Evolutionary conservation across 768 basidiomycete species (phyloP).

Genomic region (Auricularia cornea): DNA sequence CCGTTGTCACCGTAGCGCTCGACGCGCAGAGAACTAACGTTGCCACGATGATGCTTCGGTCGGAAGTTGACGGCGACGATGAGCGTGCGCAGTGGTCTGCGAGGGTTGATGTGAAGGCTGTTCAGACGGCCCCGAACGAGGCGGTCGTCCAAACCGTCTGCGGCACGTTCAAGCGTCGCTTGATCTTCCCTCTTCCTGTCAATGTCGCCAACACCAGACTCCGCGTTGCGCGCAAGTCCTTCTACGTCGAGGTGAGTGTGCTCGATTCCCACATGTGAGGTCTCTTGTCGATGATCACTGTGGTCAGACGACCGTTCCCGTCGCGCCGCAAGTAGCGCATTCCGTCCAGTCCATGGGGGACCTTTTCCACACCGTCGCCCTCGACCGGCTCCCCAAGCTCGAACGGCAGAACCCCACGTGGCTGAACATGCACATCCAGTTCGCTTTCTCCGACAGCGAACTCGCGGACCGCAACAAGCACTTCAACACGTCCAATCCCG

Average conservation of each 20-base stretch:
- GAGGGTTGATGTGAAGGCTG: neutral
- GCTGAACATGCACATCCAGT: neutral
- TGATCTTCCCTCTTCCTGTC: neutral
- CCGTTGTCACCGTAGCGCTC: neutral
- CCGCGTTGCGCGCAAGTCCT: neutral
- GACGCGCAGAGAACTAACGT: neutral
- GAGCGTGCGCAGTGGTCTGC: neutral
- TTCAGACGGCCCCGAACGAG: neutral
- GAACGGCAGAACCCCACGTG: neutral
- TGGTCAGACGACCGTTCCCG: neutral
- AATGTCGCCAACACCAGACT: neutral
- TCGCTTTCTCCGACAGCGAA: neutral
- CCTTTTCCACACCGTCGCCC: neutral
- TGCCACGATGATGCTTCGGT: neutral
- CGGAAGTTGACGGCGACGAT: neutral
- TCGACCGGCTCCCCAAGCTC: too few relatives aligned
- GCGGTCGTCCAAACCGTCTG: neutral
- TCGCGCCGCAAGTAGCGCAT: neutral
- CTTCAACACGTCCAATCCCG: neutral
- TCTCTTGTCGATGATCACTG: too few relatives aligned
- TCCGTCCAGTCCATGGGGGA: neutral
- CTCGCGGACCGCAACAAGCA: neutral
- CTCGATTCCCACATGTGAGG: neutral
- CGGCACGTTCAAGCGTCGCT: neutral
- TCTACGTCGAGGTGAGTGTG: neutral